phyloP scores from a whole-genome alignment of 2,329 filamentous ascomycete species.

The Lecanicillium sp. region DNA sequence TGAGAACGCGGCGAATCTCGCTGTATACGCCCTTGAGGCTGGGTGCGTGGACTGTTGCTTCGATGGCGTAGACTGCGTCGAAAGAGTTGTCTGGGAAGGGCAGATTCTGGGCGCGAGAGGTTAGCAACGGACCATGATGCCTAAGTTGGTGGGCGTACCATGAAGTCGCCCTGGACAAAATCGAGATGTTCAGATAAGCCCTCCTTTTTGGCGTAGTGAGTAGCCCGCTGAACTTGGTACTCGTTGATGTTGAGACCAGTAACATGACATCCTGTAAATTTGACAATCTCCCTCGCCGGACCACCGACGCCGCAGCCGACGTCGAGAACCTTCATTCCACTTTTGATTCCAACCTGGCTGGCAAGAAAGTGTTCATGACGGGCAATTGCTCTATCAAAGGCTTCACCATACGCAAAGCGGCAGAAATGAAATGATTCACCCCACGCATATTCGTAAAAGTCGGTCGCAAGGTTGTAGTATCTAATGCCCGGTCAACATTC shows the following conservation, averaged over 20 bases:
- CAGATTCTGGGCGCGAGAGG: constrained; percentile 59
- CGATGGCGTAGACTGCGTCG: constrained; percentile 93
- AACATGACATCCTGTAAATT: constrained; percentile 79
- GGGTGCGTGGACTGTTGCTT: constrained; percentile 92
- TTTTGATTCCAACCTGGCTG: constrained; percentile 70
- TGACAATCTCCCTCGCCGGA: constrained; percentile 87
- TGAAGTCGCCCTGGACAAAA: constrained; percentile 90
- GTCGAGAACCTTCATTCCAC: constrained; percentile 81
- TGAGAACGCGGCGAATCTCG: constrained; percentile 90
- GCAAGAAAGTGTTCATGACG: constrained; percentile 95
- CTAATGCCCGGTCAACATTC: constrained; percentile 32
- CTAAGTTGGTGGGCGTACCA: constrained; percentile 39
- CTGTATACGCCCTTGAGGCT: constrained; percentile 85
- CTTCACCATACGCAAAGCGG: constrained; percentile 76
- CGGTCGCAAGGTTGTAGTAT: constrained; percentile 89
- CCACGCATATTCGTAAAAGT: constrained; percentile 93
- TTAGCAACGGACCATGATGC: too few relatives aligned
- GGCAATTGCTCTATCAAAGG: constrained; percentile 80
- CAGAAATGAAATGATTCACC: constrained; percentile 92
- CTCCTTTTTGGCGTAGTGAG: constrained; percentile 70
- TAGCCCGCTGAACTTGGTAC: constrained; percentile 89
- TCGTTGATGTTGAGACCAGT: constrained; percentile 95
- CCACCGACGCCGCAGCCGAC: constrained; percentile 93
- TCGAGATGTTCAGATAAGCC: constrained; percentile 66
- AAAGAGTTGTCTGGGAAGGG: constrained; percentile 85